Evolutionary conservation across 805 yeast species (phyloP).

Genomic region (Isabelozyma gotoi): DNA sequence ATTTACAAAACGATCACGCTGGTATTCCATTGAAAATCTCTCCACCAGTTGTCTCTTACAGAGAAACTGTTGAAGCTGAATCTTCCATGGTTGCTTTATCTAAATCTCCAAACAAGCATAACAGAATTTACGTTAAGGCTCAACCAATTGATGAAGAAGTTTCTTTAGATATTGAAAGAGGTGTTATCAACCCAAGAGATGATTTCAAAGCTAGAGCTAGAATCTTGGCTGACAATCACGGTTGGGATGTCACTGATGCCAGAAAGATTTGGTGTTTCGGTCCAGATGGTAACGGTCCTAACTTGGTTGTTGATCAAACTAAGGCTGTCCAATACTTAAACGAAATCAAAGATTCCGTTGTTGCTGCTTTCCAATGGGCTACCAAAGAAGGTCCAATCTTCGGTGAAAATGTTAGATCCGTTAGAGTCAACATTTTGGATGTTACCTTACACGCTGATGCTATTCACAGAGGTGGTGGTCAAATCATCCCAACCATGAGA

Average conservation of each 20-base stretch:
- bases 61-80: slow-evolving; percentile 95
- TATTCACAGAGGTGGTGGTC: slow-evolving; percentile 99
- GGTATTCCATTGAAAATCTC: slow-evolving; percentile 98
- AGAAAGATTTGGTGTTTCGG: slow-evolving; percentile 99
- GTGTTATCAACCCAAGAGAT: slow-evolving; percentile 91
- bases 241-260: slow-evolving; percentile 99
- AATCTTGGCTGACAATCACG: slow-evolving; percentile 97
- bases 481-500: slow-evolving; percentile 99
- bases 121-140: slow-evolving; percentile 98
- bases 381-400: slow-evolving; percentile 98
- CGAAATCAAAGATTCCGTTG: slow-evolving; percentile 99
- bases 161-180: slow-evolving; percentile 86
- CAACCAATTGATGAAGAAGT: slow-evolving; percentile 94
- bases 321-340: slow-evolving; percentile 99
- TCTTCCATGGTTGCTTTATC: slow-evolving; percentile 96
- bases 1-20: slow-evolving; percentile 98
- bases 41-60: slow-evolving; percentile 97
- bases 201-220: slow-evolving; percentile 99
- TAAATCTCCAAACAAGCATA: slow-evolving; percentile 99
- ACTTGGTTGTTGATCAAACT: slow-evolving; percentile 98
- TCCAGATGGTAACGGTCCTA: slow-evolving; percentile 99
- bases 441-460: slow-evolving; percentile 99
- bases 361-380: slow-evolving; percentile 99
- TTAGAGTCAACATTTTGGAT: slow-evolving; percentile 97
- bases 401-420: slow-evolving; percentile 95